Base-by-base conservation (phyloP, 352 stramenopile genomes). In the Peronosclerospora sorghi region DNA sequence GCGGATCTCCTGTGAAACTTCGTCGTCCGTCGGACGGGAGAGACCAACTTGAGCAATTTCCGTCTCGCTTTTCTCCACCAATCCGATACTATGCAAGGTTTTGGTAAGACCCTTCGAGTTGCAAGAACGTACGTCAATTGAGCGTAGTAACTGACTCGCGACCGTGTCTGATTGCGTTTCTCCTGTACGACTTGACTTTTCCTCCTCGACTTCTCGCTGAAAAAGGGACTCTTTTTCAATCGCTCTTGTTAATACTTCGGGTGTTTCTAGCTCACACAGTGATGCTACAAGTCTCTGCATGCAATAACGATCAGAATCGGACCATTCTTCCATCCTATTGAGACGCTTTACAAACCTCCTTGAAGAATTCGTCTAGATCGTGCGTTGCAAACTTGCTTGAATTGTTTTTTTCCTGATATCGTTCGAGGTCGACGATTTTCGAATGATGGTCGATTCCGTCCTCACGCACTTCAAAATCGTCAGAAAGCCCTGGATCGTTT, bases 1-100 rank as follows among this genome's bases (percentile, higher is more conserved):
- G 12, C 73, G 73, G 18, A 88, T 77, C 47, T 88, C 71, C 24
- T 65, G 48, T 27, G 61, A 83, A 21, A 88, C 59, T 43, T 83
- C 66, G 48, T 88, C 75, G 27, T 86, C 73, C 23, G 54, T 59
- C 0, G 54, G 59, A 26, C 49, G 48, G 1, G 23, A 50, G 32
- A 80, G 36, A 24, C 30, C 45, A 20, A 45, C 37, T 26, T 55
- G 49, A 9, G 26, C 28, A 17, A 79, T 30, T 21, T 65, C 54
- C 0, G 56, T 45, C 1, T 64, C 48, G 15, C 24, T 44, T 35
- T 48, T 47, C 44, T 84, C 66, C 14, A 83, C 6, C 20, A 88
- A 46, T n/a, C 71, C 73, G n/a, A 75, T 56, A 15, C 67, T 51
- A 5, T 54, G 57, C 1, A 87, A 45, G 19, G 55, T 42, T 14